Conservation (phyloP, 148 eudicot species). For the Cornus suecica region DNA sequence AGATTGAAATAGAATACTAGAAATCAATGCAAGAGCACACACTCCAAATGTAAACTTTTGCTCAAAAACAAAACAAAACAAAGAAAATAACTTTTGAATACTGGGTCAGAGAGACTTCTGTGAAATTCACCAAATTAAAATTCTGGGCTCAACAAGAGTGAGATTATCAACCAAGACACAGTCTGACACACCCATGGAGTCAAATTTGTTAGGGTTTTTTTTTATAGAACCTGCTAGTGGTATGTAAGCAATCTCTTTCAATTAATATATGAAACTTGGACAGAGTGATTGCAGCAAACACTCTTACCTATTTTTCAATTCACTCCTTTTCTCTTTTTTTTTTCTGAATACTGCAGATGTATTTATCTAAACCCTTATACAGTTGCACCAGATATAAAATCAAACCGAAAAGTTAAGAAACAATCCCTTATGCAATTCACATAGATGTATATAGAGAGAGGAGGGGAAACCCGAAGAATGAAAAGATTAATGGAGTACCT, state of each 20-base stretch:
- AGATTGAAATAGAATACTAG: not conserved
- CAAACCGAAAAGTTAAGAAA: not conserved
- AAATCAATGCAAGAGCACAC: not conserved
- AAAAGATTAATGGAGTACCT: constrained; percentile 27
- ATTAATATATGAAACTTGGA: not conserved
- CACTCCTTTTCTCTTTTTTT: not conserved
- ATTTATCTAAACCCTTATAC: not conserved
- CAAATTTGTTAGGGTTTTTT: no score
- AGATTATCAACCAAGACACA: not conserved
- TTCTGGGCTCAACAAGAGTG: not conserved
- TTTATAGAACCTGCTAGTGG: no score
- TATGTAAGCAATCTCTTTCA: not conserved
- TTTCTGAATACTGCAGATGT: not conserved
- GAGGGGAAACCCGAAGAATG: not conserved
- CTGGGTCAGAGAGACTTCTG: not conserved
- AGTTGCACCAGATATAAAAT: not conserved
- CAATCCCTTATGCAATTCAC: not conserved
- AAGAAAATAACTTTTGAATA: no score
- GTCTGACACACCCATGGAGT: not conserved
- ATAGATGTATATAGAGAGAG: not conserved
- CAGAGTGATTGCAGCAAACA: not conserved
- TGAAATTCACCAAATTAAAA: not conserved
- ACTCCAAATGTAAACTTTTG: not conserved
- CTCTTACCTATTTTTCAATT: no score
- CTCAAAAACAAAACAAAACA: not conserved